Evolutionary conservation across 2,329 filamentous ascomycete species (phyloP).

Genomic region (Bipolaris bicolor): DNA sequence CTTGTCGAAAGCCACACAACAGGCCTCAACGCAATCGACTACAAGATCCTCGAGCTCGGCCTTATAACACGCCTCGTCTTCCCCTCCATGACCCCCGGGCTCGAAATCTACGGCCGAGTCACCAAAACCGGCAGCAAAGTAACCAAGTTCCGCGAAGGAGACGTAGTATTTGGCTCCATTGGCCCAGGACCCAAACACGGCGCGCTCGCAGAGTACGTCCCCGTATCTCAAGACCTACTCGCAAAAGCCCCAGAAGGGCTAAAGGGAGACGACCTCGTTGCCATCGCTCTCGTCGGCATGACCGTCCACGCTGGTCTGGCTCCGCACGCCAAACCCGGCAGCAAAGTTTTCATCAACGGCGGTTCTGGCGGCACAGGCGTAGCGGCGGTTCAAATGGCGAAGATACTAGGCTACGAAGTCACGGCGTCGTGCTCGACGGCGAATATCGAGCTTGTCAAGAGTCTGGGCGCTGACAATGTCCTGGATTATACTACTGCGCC

Average conservation of each 20-base stretch:
- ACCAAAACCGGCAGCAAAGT: constrained; percentile 33
- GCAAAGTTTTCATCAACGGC: constrained; percentile 66
- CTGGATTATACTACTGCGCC: constrained; percentile 62
- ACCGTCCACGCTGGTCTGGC: constrained; percentile 43
- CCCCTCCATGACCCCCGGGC: constrained; percentile 53
- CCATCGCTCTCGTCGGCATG: constrained; percentile 39
- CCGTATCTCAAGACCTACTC: constrained; percentile 11
- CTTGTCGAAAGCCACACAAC: constrained; percentile 59
- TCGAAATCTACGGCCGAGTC: constrained; percentile 58
- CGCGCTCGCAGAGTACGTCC: constrained; percentile 40
- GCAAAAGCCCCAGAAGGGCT: constrained; percentile 20
- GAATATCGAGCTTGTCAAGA: constrained; percentile 61
- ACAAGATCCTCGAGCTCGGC: constrained; percentile 62
- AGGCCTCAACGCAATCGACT: constrained; percentile 66
- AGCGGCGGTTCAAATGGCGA: constrained; percentile 66
- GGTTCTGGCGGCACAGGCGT: constrained; percentile 65
- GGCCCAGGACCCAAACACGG: constrained; percentile 34
- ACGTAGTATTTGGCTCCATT: constrained; percentile 43
- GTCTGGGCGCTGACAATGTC: constrained; percentile 65
- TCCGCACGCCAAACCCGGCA: constrained; percentile 31
- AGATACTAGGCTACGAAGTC: constrained; percentile 62
- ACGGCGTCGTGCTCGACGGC: constrained; percentile 61
- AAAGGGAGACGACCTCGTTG: constrained; percentile 33
- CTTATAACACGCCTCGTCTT: constrained; percentile 47
- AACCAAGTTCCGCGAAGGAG: constrained; percentile 33